Conservation (phyloP, 2,329 filamentous ascomycete species). For the Aspergillus sp. region DNA sequence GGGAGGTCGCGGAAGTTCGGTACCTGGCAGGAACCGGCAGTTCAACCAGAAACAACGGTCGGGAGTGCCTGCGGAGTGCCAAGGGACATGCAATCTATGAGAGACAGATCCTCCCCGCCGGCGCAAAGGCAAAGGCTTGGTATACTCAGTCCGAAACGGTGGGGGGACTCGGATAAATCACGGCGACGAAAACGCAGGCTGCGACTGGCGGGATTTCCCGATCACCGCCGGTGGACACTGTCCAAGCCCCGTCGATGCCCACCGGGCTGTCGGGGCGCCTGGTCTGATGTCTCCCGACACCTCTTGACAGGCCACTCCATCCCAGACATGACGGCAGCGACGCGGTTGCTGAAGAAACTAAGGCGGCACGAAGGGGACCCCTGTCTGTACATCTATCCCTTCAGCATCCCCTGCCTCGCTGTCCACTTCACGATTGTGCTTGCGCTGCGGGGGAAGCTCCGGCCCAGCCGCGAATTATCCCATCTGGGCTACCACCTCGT, state of each 20-base stretch:
- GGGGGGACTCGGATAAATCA: not conserved
- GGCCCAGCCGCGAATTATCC: constrained; percentile 5
- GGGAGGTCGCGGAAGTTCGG: not conserved
- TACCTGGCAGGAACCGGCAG: too few species aligned
- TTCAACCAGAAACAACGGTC: too few species aligned
- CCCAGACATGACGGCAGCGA: not conserved
- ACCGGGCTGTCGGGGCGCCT: not conserved
- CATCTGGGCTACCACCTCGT: constrained; percentile 8
- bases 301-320: not conserved
- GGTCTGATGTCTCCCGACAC: not conserved
- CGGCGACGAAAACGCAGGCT: too few species aligned
- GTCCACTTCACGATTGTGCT: constrained; percentile 12
- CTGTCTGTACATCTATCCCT: constrained; percentile 13
- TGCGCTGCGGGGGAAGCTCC: constrained; percentile 9
- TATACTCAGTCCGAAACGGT: constrained; percentile 1
- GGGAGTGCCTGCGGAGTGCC: not conserved
- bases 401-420: constrained; percentile 7
- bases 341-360: constrained; percentile 1
- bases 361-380: constrained; percentile 1
- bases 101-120: not conserved
- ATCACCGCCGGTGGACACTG: not conserved
- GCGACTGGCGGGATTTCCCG: not conserved
- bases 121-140: not conserved
- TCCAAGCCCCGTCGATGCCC: not conserved
- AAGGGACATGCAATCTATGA: not conserved